These are phyloP conservation scores for Iris pallida DNA, from an alignment of 116 monocot species.

Conservation along the genomic window DNA sequence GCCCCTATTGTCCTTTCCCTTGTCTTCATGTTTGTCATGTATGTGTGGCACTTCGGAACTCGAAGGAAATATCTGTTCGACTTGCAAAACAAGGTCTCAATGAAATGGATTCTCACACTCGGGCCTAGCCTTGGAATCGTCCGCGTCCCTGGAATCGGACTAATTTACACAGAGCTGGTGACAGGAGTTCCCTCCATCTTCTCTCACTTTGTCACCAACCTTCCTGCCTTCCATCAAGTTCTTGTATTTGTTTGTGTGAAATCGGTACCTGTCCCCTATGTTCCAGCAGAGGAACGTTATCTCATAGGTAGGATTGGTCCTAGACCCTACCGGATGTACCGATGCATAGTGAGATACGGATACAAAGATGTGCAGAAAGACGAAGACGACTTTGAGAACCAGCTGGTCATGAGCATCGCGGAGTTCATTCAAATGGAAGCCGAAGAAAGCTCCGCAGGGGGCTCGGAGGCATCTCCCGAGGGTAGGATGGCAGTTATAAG, in stretches of 20 bases:
- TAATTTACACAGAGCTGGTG: slow-evolving; percentile 49
- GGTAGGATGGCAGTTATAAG: slow-evolving; percentile 51
- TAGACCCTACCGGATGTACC: slow-evolving; percentile 33
- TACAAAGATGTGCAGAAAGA: slow-evolving; percentile 44
- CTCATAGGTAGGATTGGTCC: slow-evolving; percentile 46
- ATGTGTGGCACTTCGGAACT: slow-evolving; percentile 45
- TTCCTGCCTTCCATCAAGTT: slow-evolving; percentile 44
- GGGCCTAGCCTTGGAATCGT: slow-evolving; percentile 55
- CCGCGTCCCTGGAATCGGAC: slow-evolving; percentile 54
- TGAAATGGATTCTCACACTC: slow-evolving; percentile 59
- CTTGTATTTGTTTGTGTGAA: slow-evolving; percentile 51
- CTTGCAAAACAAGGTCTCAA: slow-evolving; percentile 58
- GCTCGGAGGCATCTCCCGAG: slow-evolving; percentile 28
- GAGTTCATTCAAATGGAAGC: slow-evolving; percentile 51
- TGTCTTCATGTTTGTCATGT: slow-evolving; percentile 53
- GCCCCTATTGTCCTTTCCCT: slow-evolving; percentile 29
- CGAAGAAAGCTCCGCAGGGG: slow-evolving; percentile 23
- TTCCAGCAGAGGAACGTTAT: slow-evolving; percentile 33
- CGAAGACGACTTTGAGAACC: slow-evolving; percentile 48
- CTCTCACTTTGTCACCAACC: slow-evolving; percentile 45
- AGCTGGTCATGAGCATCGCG: slow-evolving; percentile 48
- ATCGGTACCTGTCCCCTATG: slow-evolving; percentile 40
- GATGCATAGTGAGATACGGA: slow-evolving; percentile 45
- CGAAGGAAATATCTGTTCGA: slow-evolving; percentile 43
- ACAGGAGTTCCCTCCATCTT: slow-evolving; percentile 47